Evolutionary conservation across 345 rosid genomes (phyloP).

Genomic region (Rhizophora apiculata): DNA sequence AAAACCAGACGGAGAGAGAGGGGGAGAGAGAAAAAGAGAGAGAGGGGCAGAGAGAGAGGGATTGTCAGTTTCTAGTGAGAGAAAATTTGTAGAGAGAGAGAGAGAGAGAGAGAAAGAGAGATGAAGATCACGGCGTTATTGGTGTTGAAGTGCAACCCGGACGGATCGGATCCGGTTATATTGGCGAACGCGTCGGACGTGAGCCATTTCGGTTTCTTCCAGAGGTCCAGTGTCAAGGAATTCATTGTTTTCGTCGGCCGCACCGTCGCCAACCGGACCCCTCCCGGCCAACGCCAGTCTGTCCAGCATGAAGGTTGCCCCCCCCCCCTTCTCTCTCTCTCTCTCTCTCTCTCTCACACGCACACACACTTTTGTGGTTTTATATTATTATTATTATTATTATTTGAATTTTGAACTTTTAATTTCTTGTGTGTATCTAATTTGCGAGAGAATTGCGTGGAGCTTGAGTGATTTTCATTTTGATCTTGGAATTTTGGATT

Average conservation of each 20-base stretch:
- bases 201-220: slow-evolving; percentile 87
- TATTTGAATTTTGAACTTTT: neutral
- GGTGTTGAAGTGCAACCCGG: slow-evolving; percentile 67
- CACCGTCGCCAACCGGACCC: slow-evolving; percentile 88
- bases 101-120: slow-evolving; percentile 6
- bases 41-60: neutral
- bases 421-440: too few relatives aligned
- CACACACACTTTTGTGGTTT: neutral
- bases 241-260: slow-evolving; percentile 83
- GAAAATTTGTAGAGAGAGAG: neutral
- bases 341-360: neutral
- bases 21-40: too few relatives aligned
- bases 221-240: slow-evolving; percentile 80
- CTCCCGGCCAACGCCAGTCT: slow-evolving; percentile 82
- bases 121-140: slow-evolving; percentile 95
- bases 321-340: neutral
- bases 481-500: too few relatives aligned
- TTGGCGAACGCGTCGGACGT: slow-evolving; percentile 72
- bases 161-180: slow-evolving; percentile 63
- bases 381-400: neutral
- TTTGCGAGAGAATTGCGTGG: too few relatives aligned
- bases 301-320: slow-evolving; percentile 82
- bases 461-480: too few relatives aligned
- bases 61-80: slow-evolving; percentile 10
- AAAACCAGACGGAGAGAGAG: too few relatives aligned